Evolutionary conservation across 148 eudicot genomes (phyloP), one percentile per base, ranked within the genome.

Genomic region (Polygonum maritimum): DNA sequence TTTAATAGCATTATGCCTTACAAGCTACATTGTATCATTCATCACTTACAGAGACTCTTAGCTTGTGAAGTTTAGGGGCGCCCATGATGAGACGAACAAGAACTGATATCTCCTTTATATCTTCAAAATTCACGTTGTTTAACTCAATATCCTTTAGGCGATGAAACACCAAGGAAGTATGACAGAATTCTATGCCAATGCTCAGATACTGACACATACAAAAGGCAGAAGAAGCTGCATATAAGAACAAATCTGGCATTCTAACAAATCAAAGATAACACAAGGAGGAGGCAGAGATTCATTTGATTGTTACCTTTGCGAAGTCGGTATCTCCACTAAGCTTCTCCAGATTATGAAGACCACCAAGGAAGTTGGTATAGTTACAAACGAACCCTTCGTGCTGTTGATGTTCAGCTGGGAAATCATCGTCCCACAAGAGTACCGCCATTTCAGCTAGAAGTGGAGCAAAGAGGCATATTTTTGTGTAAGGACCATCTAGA

Each of bases 101-200:
- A 69, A 86, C 96, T 75, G 83, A 62, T 45, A 90, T 86, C 83
- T 94, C 97, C 76, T 92, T 88, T 83, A 83, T 77, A 84, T 94
- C 96, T 77, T 90, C 96, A 75, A 90, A 92, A 74, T 89, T 89
- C 70, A 92, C 91, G 84, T 90, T 88, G 77, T 84, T 82, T 52
- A 94, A 57, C 76, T 92, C 88, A 76, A 94, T 85, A 47, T 78
- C 65, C 80, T 86, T 92, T 60, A 94, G 81, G 72, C 76, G 78
- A 63, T 35, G 67, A 78, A 84, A 94, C 19, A 82, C 84, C 39
- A 85, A 33, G 14, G 78, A 79, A 7, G 76, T 84, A 73, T 76
- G 78, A 81, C 85, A 86, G 10, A 79, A 85, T 65, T 85, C 86
- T 65, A 83, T 88, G 73, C 94, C 98, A 76, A 91, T 84, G 79